Conservation (phyloP, 2,329 filamentous ascomycete species). For the Zarea fungicola region DNA sequence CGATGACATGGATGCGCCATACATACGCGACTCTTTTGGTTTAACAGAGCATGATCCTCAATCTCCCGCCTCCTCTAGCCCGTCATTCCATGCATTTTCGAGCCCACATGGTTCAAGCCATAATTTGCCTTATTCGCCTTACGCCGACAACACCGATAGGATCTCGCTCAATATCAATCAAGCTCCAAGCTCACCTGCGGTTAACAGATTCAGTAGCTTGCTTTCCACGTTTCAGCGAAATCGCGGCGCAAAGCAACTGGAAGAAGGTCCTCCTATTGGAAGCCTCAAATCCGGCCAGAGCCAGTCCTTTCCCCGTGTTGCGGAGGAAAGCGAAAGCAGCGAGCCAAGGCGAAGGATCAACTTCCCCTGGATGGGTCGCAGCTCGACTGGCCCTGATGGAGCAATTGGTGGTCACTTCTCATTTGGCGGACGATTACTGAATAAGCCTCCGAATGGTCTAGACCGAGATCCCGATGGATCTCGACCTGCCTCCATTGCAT, state of each 20-base stretch:
- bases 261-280: conserved; percentile 53
- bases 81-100: conserved; percentile 52
- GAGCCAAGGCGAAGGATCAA: conserved; percentile 53
- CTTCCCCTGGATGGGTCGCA: conserved; percentile 56
- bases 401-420: conserved; percentile 27
- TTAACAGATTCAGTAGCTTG: conserved; percentile 41
- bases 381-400: conserved; percentile 42
- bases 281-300: conserved; percentile 67
- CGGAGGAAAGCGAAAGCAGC: conserved; percentile 50
- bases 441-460: conserved; percentile 45
- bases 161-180: conserved; percentile 34
- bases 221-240: conserved; percentile 59
- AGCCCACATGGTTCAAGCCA: conserved; percentile 58
- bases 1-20: conserved; percentile 28
- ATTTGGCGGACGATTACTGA: conserved; percentile 39
- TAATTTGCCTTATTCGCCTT: conserved; percentile 50
- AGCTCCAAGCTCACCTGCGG: conserved; percentile 33
- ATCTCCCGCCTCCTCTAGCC: conserved; percentile 56
- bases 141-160: conserved; percentile 42
- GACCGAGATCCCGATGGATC: conserved; percentile 56
- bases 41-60: conserved; percentile 43
- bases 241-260: conserved; percentile 53
- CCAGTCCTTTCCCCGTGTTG: conserved; percentile 66
- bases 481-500: conserved; percentile 63
- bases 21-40: conserved; percentile 26